These are phyloP conservation scores for Rhytidhysteron rufulum DNA, from an alignment of 2,329 filamentous ascomycete genomes.

Conservation along the genomic window DNA sequence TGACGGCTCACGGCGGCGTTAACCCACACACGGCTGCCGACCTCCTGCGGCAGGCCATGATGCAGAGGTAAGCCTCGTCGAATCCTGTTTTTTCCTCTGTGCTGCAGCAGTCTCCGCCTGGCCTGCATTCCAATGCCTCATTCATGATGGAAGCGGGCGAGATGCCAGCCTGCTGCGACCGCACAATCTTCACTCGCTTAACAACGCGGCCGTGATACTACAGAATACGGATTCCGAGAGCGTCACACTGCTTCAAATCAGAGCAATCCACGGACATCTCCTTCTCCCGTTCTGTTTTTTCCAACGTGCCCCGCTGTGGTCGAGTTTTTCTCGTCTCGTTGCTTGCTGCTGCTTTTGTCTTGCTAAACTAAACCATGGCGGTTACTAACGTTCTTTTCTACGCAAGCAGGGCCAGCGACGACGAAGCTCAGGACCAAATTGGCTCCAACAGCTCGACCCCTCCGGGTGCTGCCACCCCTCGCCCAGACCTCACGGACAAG, in stretches of 20 bases:
- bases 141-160: not conserved
- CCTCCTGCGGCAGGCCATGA: slow-evolving; percentile 55
- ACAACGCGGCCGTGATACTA: not conserved
- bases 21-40: slow-evolving; percentile 53
- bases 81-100: not conserved
- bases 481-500: slow-evolving; percentile 91
- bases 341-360: not conserved
- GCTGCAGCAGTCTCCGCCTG: too few relatives aligned
- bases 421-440: slow-evolving; percentile 71
- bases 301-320: too few relatives aligned
- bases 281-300: not conserved
- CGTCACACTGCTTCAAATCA: slow-evolving; percentile 2
- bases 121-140: not conserved
- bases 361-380: slow-evolving; percentile 17
- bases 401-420: slow-evolving; percentile 49
- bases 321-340: too few relatives aligned
- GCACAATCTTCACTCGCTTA: not conserved
- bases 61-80: slow-evolving; percentile 51
- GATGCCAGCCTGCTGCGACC: not conserved
- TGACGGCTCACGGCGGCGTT: slow-evolving; percentile 39
- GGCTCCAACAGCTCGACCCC: slow-evolving; percentile 79
- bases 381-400: slow-evolving; percentile 33
- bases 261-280: not conserved
- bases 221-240: not conserved
- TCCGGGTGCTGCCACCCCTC: slow-evolving; percentile 87